Evolutionary conservation across 352 stramenopile species (phyloP).

Genomic region (Globisporangium abappressorium): DNA sequence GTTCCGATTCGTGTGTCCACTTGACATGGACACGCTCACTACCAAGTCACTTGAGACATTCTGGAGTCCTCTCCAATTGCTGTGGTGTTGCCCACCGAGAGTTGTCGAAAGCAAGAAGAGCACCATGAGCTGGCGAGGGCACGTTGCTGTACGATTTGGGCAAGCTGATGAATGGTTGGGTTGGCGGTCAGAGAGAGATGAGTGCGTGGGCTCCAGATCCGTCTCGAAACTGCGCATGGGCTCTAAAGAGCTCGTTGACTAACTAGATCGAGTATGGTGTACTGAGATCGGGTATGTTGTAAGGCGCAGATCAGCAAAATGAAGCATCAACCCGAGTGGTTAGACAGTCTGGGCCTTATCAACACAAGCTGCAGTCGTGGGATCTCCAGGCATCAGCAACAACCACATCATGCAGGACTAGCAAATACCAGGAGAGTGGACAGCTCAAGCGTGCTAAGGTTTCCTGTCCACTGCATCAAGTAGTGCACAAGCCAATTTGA

Average conservation of each 20-base stretch:
- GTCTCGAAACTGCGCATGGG: neutral
- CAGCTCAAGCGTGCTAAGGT: neutral
- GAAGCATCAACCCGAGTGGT: no score
- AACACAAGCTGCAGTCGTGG: neutral
- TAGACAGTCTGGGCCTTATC: neutral
- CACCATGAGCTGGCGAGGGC: neutral
- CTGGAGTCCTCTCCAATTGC: neutral
- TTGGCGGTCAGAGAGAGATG: no score
- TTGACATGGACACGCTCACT: neutral
- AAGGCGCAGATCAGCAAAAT: no score
- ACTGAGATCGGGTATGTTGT: no score
- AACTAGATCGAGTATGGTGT: no score
- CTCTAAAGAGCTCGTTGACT: neutral
- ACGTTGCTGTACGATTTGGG: neutral
- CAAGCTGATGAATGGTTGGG: no score
- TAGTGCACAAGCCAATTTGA: neutral
- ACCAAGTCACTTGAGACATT: neutral
- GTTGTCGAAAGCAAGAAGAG: neutral
- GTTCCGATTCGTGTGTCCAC: neutral
- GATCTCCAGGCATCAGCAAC: neutral
- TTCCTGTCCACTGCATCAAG: neutral
- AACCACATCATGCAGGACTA: neutral
- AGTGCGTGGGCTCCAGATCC: neutral
- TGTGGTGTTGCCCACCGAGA: neutral
- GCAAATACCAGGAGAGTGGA: neutral